Conservation (phyloP, 1,284 basidiomycete species). For the Apiotrichum montevideense region DNA sequence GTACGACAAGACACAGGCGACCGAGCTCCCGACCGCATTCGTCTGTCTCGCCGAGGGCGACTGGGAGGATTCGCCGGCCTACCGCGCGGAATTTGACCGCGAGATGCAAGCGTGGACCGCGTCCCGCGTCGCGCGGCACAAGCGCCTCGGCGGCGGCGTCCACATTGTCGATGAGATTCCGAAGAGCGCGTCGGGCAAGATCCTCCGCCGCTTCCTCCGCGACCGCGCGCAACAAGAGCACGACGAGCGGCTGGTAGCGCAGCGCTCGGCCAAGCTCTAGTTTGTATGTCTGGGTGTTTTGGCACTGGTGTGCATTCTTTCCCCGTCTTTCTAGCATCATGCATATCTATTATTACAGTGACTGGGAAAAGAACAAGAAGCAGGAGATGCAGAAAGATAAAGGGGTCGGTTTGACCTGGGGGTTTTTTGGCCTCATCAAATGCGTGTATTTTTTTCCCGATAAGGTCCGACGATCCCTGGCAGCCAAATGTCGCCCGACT, state of each 20-base stretch:
- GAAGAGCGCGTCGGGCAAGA: constrained; percentile 43
- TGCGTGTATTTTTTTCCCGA: no score
- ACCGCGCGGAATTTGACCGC: constrained; percentile 47
- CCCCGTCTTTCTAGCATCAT: no score
- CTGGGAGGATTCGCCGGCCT: neutral
- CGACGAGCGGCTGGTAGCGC: neutral
- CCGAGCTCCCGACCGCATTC: constrained; percentile 61
- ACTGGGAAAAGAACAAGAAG: no score
- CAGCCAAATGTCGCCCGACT: neutral
- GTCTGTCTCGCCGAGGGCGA: constrained; percentile 3
- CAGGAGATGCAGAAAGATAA: no score
- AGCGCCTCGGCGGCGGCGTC: constrained; percentile 49
- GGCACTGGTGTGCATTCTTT: neutral
- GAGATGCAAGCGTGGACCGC: constrained; percentile 59
- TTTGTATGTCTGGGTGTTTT: neutral
- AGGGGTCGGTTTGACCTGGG: no score
- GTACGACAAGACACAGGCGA: constrained; percentile 57
- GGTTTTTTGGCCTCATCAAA: no score
- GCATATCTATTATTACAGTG: no score
- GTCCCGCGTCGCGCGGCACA: constrained; percentile 51
- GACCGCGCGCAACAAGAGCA: constrained; percentile 19
- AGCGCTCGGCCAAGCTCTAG: constrained; percentile 4
- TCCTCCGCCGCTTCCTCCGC: constrained; percentile 36
- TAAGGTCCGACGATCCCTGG: no score
- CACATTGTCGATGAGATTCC: constrained; percentile 49